A percentile compares a stretch with the other conserved stretches of the same genome.
These are phyloP conservation scores for Pseudocercospora fijiensis DNA, from an alignment of 2,329 filamentous ascomycete genomes.

Conservation along the genomic window DNA sequence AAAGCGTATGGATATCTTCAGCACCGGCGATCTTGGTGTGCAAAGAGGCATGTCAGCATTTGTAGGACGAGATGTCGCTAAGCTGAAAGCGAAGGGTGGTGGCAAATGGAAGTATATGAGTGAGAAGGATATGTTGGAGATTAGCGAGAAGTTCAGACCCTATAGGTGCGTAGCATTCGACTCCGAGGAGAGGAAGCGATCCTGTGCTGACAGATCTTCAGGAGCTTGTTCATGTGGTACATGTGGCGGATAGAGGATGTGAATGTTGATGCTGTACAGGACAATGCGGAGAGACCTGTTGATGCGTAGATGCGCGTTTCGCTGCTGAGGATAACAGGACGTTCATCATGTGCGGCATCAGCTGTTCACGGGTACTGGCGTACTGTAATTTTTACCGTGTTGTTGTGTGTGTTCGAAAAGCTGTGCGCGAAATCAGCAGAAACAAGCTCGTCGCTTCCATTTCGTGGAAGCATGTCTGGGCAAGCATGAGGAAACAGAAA, in stretches of 20 bases:
- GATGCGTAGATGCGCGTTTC: background rate
- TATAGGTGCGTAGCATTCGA: conserved; percentile 59
- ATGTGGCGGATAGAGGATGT: conserved; percentile 66
- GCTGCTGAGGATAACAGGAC: background rate
- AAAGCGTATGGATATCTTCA: conserved; percentile 92
- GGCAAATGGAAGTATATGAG: conserved; percentile 99
- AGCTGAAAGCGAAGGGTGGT: conserved; percentile 73
- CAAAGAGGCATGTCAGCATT: conserved; percentile 93
- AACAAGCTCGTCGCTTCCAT: no score
- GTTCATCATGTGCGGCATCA: no score
- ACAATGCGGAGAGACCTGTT: conserved; percentile 17
- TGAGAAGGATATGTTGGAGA: conserved; percentile 85
- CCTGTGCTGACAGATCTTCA: conserved; percentile 34
- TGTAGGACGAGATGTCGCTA: conserved; percentile 75
- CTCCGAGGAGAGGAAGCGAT: background rate
- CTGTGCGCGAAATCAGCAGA: no score
- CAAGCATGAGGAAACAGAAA: no score
- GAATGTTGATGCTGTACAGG: conserved; percentile 25
- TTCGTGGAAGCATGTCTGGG: no score
- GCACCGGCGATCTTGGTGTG: conserved; percentile 85
- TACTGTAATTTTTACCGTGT: no score
- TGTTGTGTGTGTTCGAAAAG: no score
- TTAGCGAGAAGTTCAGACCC: conserved; percentile 75
- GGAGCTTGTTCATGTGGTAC: conserved; percentile 96
- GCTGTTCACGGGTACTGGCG: no score